Conservation (phyloP, 768 basidiomycete genomes). For the Termitomyces sp. region DNA sequence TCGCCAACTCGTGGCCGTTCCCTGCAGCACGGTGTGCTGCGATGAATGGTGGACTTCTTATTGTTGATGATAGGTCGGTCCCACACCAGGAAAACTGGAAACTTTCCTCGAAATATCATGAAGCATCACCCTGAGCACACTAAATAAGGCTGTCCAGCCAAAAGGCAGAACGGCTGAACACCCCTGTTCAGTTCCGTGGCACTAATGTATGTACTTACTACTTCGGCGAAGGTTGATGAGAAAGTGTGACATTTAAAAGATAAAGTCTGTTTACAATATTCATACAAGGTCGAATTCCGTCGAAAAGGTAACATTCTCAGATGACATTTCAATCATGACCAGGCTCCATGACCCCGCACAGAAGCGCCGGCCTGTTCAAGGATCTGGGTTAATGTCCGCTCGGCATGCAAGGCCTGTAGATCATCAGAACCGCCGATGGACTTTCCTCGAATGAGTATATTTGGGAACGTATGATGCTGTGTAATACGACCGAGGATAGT, state of each 20-base stretch:
- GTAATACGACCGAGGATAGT: conserved; percentile 63
- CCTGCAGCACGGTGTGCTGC: too few species aligned
- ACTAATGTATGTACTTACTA: too few species aligned
- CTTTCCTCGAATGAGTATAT: conserved; percentile 58
- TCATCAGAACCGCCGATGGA: conserved; percentile 67
- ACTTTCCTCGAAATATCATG: too few species aligned
- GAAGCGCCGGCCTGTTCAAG: conserved; percentile 44
- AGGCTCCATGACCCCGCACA: conserved; percentile 20
- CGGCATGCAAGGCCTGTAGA: conserved; percentile 46
- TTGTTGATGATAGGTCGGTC: too few species aligned
- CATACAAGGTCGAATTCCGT: neutral
- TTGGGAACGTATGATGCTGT: conserved; percentile 67
- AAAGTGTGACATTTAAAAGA: neutral
- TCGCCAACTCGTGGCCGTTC: too few species aligned
- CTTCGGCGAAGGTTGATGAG: too few species aligned
- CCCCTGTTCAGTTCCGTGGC: too few species aligned
- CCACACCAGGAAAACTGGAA: too few species aligned
- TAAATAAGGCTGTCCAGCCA: too few species aligned
- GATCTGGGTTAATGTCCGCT: conserved; percentile 35
- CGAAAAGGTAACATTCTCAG: neutral
- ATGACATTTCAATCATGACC: conserved; percentile 5
- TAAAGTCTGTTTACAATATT: neutral
- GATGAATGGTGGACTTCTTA: too few species aligned
- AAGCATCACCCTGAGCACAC: too few species aligned
- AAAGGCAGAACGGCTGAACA: too few species aligned